phyloP scores from a whole-genome alignment of 140 eudicot species.

The Flaveria floridana region DNA sequence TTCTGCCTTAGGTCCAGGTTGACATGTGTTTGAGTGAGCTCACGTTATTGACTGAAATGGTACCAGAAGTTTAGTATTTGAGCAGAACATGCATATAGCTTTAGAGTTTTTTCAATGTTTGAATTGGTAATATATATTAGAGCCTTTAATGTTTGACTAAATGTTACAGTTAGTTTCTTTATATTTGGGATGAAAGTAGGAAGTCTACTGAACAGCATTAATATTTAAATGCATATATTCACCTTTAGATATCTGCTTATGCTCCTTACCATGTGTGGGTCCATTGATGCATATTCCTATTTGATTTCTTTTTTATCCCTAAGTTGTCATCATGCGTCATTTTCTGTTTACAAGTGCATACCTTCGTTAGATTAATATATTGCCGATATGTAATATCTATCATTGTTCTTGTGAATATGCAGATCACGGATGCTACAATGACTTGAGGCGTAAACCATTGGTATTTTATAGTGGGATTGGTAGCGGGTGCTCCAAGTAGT shows the following conservation, averaged over 20 bases:
- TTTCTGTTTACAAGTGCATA: background rate
- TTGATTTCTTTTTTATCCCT: conserved; percentile 4
- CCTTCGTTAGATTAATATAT: background rate
- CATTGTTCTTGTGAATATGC: conserved; percentile 9
- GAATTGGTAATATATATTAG: no score
- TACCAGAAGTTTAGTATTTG: conserved; percentile 17
- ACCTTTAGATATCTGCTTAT: conserved; percentile 6
- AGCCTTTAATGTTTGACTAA: background rate
- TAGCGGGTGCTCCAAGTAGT: conserved; percentile 21
- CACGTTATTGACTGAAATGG: conserved; percentile 28
- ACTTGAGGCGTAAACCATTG: conserved; percentile 22
- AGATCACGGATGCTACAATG: conserved; percentile 30
- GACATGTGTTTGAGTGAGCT: conserved; percentile 17
- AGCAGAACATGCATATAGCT: conserved; percentile 24
- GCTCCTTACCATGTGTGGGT: background rate
- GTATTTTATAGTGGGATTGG: background rate
- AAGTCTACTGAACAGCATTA: background rate
- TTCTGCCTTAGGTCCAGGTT: conserved; percentile 24
- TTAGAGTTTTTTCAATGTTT: background rate
- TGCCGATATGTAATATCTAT: background rate
- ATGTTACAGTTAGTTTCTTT: background rate
- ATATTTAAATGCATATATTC: background rate
- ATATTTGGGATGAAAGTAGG: background rate
- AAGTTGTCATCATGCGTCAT: background rate
- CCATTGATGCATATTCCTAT: background rate